These are phyloP conservation scores for Geosmithia flava DNA, from an alignment of 2,329 filamentous ascomycete genomes.

Conservation along the genomic window DNA sequence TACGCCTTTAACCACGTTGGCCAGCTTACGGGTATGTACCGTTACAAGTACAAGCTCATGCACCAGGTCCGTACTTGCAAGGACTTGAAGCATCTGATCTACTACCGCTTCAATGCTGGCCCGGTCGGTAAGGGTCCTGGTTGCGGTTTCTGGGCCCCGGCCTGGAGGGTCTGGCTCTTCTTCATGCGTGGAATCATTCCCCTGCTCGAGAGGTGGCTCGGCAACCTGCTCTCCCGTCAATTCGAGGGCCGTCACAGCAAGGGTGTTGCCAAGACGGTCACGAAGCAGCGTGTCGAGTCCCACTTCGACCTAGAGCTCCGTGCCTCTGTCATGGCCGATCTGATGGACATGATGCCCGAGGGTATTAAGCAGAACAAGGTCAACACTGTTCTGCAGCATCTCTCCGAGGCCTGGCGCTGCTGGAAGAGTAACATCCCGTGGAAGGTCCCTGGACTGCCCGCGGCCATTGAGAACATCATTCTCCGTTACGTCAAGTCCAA, in stretches of 20 bases:
- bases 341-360: constrained; percentile 99
- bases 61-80: constrained; percentile 99
- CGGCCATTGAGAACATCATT: constrained; percentile 97
- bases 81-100: constrained; percentile 96
- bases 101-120: constrained; percentile 96
- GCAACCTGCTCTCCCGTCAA: constrained; percentile 89
- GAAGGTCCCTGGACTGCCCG: constrained; percentile 94
- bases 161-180: constrained; percentile 98
- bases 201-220: constrained; percentile 90
- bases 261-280: constrained; percentile 96
- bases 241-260: constrained; percentile 98
- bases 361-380: constrained; percentile 99
- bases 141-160: constrained; percentile 97
- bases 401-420: constrained; percentile 97
- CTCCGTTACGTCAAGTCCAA: constrained; percentile 98
- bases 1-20: constrained; percentile 99
- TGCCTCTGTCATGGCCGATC: constrained; percentile 95
- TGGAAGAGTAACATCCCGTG: constrained; percentile 99
- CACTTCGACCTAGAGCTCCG: constrained; percentile 96
- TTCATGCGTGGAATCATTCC: constrained; percentile 99
- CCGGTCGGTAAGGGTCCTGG: constrained; percentile 95
- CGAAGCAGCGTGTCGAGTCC: constrained; percentile 96
- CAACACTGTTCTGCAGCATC: constrained; percentile 91
- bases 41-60: constrained; percentile 99
- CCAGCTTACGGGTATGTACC: constrained; percentile 97